Percentiles rank a stretch among this genome's conserved stretches.
phyloP scores from a whole-genome alignment of 139 green algal genomes.

The Diplosphaera chodatii region DNA sequence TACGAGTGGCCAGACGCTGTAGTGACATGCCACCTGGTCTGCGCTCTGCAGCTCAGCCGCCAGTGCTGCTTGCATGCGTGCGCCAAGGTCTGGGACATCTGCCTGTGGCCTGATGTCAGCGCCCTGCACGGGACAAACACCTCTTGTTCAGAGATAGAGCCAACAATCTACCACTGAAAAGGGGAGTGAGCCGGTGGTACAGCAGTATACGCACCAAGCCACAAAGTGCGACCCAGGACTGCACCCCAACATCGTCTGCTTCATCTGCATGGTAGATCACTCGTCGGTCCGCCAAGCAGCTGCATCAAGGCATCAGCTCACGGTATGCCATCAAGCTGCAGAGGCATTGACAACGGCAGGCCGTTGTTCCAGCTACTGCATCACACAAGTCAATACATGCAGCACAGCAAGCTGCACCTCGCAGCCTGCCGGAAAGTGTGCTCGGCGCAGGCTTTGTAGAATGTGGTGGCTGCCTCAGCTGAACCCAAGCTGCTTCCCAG shows the following conservation, averaged over 20 bases:
- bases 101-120: slow-evolving; percentile 14
- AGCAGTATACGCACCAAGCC: neutral
- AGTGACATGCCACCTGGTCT: neutral
- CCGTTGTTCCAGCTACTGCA: too few species aligned
- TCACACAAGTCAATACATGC: too few species aligned
- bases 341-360: too few species aligned
- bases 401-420: too few species aligned
- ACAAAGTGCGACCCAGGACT: neutral
- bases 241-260: neutral
- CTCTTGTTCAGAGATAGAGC: too few species aligned
- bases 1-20: too few species aligned
- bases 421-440: slow-evolving; percentile 19
- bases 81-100: slow-evolving; percentile 26
- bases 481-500: slow-evolving; percentile 36
- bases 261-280: neutral
- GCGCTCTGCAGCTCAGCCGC: neutral
- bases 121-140: too few species aligned
- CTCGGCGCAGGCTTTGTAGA: slow-evolving; percentile 45
- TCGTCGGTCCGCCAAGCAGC: neutral
- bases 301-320: too few species aligned
- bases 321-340: too few species aligned
- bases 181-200: too few species aligned
- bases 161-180: too few species aligned
- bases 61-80: slow-evolving; percentile 36
- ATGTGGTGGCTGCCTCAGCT: slow-evolving; percentile 21